Evolutionary conservation across 768 basidiomycete genomes (phyloP).

Genomic region (Mycena vulgaris): DNA sequence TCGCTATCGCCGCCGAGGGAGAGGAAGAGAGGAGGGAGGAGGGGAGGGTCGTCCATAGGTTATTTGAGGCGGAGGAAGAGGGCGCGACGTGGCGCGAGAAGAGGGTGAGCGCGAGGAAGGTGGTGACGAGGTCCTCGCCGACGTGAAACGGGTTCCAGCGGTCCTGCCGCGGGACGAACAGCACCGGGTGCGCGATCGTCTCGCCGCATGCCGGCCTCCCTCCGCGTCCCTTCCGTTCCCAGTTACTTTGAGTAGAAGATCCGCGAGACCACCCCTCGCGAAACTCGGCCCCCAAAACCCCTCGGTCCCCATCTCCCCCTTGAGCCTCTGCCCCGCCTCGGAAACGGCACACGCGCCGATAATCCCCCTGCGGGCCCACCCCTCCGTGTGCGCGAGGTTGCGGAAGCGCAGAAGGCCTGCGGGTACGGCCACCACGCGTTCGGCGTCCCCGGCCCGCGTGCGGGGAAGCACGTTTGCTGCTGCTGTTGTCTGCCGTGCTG

Average conservation of each 20-base stretch:
- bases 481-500: background rate
- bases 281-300: constrained; percentile 33
- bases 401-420: constrained; percentile 31
- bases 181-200: constrained; percentile 30
- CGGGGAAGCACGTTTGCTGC: constrained; percentile 38
- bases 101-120: constrained; percentile 36
- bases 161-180: constrained; percentile 38
- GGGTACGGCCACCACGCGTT: constrained; percentile 40
- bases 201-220: constrained; percentile 8
- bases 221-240: background rate
- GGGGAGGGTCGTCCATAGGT: constrained; percentile 10
- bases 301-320: constrained; percentile 30
- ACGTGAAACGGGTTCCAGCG: constrained; percentile 41
- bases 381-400: constrained; percentile 27
- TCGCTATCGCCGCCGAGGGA: background rate
- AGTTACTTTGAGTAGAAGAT: no score
- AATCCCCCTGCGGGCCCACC: constrained; percentile 31
- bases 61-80: background rate
- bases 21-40: background rate
- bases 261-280: no score
- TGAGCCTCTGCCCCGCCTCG: constrained; percentile 10
- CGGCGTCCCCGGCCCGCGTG: constrained; percentile 2
- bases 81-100: constrained; percentile 29
- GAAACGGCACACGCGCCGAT: constrained; percentile 13
- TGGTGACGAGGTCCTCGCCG: constrained; percentile 40